Base-by-base conservation (phyloP, 176 grass and related monocot genomes). In the Triticum turgidum region DNA sequence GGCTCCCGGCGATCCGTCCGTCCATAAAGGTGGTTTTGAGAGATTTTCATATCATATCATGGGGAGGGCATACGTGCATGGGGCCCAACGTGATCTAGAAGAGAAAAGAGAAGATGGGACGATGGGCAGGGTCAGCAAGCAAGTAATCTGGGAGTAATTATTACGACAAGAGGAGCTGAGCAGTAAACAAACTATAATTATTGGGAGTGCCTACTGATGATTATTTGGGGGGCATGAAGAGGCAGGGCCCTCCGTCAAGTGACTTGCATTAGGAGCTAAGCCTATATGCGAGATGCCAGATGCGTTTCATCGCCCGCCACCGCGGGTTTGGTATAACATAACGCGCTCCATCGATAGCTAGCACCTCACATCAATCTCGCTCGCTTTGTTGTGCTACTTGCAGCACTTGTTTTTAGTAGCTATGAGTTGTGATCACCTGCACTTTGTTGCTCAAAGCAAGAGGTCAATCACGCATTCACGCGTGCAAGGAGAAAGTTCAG, bases 251-350 rank as follows among this genome's bases (percentile, higher is more conserved):
- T 82, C 47, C 51, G 10, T 87, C 82, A 88, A 85, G 91, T 90
- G 86, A 80, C 91, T 90, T 93, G 84, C 86, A 70, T 82, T 74
- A 79, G 0, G 68, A 90, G 88, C 61, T 79, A 90, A 88, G 88
- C 71, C 89, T 63, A 88, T 90, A 93, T 90, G 85, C 91, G 74
- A 77, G 73, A 52, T 76, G 45, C 45, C 58, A 84, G 47, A 61
- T 92, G 80, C 80, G 90, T 91, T 89, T 67, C 91, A 89, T 87
- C 49, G 7, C 29, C 69, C 41, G 39, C 44, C 44, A 15, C 9
- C 6, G 4, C 41, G 91, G 91, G 76, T 92, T 92, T 85, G 87
- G 91, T 87, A 89, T 89, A 80, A 41, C 1, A 2, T 42, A 45
- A 83, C 72, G 45, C 25, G 38, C 41, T 73, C 80, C 34, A 37